Evolutionary conservation across 1,139 yeast species (phyloP).

Genomic region (Schizosaccharomyces versatilis): DNA sequence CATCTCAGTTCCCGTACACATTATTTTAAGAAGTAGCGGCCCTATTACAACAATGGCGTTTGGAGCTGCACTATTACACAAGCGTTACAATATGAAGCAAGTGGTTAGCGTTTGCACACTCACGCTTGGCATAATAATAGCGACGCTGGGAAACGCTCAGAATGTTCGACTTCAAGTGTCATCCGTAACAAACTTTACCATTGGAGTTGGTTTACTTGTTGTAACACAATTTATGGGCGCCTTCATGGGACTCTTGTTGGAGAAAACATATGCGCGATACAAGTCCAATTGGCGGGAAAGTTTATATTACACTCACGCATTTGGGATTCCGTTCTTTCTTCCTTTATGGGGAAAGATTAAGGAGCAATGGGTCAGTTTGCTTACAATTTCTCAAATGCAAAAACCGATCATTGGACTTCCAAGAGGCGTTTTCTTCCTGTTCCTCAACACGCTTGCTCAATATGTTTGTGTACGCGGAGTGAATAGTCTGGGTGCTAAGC

Average conservation of each 20-base stretch:
- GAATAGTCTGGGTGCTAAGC: slow-evolving; percentile 33
- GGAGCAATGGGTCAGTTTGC: slow-evolving; percentile 13
- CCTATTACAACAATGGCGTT: slow-evolving; percentile 39
- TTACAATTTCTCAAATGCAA: slow-evolving; percentile 1
- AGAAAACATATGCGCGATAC: slow-evolving; percentile 27
- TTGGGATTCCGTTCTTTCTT: slow-evolving; percentile 35
- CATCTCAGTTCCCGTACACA: slow-evolving; percentile 45
- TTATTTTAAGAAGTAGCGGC: slow-evolving; percentile 44
- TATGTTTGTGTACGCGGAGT: slow-evolving; percentile 47
- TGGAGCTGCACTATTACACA: slow-evolving; percentile 27
- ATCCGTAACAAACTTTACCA: slow-evolving; percentile 15
- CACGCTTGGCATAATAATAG: slow-evolving; percentile 35
- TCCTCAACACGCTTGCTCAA: slow-evolving; percentile 36
- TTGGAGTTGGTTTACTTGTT: slow-evolving; percentile 28
- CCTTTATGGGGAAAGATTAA: slow-evolving; percentile 18
- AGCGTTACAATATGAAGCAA: slow-evolving; percentile 27
- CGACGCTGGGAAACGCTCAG: slow-evolving; percentile 22
- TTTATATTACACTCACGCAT: slow-evolving; percentile 36
- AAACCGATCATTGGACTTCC: slow-evolving; percentile 7
- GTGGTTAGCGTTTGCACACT: slow-evolving; percentile 30
- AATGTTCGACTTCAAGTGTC: background rate
- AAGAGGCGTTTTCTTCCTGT: slow-evolving; percentile 18
- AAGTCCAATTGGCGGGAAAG: slow-evolving; percentile 46
- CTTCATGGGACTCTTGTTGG: slow-evolving; percentile 34
- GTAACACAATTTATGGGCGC: slow-evolving; percentile 31